A percentile compares a stretch with the other conserved stretches of the same genome.
Evolutionary conservation across 2,329 filamentous ascomycete species (phyloP).

Genomic region (Ramichloridium luteum): DNA sequence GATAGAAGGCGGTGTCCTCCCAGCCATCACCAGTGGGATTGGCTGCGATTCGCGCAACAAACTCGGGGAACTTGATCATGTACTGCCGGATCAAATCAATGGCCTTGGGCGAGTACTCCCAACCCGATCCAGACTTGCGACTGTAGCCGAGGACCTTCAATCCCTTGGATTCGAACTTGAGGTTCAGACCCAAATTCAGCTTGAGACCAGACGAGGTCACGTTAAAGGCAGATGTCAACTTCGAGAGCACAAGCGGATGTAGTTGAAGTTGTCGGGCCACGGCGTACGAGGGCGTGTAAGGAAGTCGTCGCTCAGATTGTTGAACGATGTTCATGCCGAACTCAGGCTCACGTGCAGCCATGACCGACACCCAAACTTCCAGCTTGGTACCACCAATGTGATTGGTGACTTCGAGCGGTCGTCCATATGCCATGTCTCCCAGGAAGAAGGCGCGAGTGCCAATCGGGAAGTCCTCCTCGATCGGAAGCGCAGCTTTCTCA

Average conservation of each 20-base stretch:
- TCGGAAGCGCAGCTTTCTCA: constrained; percentile 72
- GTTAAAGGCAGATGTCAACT: constrained; percentile 88
- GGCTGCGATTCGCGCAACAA: constrained; percentile 75
- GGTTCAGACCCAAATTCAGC: constrained; percentile 82
- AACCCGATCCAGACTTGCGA: constrained; percentile 70
- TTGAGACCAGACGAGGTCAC: constrained; percentile 71
- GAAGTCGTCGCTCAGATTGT: constrained; percentile 55
- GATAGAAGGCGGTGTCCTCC: constrained; percentile 75
- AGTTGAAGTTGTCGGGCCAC: constrained; percentile 72
- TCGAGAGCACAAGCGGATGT: constrained; percentile 80
- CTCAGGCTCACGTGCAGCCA: constrained; percentile 63
- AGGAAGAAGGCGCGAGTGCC: constrained; percentile 82
- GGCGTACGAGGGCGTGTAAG: constrained; percentile 77
- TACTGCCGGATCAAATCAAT: constrained; percentile 72
- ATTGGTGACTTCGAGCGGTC: constrained; percentile 69
- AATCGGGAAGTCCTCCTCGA: constrained; percentile 82
- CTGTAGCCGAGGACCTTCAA: constrained; percentile 94
- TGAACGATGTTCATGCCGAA: constrained; percentile 66
- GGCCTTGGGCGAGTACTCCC: constrained; percentile 88
- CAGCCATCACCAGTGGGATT: constrained; percentile 80
- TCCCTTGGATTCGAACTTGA: constrained; percentile 94
- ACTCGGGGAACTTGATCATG: constrained; percentile 89
- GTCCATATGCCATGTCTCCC: constrained; percentile 83
- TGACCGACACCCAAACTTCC: constrained; percentile 62
- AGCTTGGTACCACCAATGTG: constrained; percentile 54